Base-by-base conservation (phyloP, 164 flowering plant genomes). In the Chloranthus sessilifolius region DNA sequence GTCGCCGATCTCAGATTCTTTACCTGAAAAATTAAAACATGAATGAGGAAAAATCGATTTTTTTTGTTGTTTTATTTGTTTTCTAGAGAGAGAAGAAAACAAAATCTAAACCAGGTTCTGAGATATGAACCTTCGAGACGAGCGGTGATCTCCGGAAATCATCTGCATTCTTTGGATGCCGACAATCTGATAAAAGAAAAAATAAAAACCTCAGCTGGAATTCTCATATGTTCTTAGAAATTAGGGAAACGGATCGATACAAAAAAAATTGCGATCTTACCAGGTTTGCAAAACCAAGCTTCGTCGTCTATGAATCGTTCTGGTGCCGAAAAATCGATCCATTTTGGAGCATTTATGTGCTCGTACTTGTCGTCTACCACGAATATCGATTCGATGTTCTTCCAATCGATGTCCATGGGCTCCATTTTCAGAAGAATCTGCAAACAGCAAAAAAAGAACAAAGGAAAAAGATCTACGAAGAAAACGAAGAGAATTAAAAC, bases 351-450 rank as follows among this genome's bases (percentile, higher is more conserved):
- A 37, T 76, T 73, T 29, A 92, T 76, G 70, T 81, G 65, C 70
- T 92, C 99, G 58, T 76, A 82, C 11, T 76, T 39, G 1, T 65
- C 70, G 49, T 89, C 97, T 31, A 55, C 67, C 0, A 84, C 79
- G 52, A 81, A 86, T 19, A 47, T 62, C 6, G 85, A 86, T 2
- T 82, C 80, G 3, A 92, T 34, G 56, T 44, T 83, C 56, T 78
- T 74, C 99, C 97, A 89, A 43, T 88, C 95, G 36, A 92, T 88
- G 36, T 78, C 77, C 4, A 88, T 87, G 5, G 91, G 86, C 51
- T 94, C 99, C 99, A 94, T 87, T 55, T 29, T 28, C 60, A 15
- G 9, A 34, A 16, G 45, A 47, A 46, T 27, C 20, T 7, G 4
- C 10, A 22, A 33, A 47, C 38, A 30, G 14, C 9, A 45, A 23